These are phyloP conservation scores for Epichloe coenophiala DNA, from an alignment of 2,329 filamentous ascomycete genomes.

Conservation along the genomic window DNA sequence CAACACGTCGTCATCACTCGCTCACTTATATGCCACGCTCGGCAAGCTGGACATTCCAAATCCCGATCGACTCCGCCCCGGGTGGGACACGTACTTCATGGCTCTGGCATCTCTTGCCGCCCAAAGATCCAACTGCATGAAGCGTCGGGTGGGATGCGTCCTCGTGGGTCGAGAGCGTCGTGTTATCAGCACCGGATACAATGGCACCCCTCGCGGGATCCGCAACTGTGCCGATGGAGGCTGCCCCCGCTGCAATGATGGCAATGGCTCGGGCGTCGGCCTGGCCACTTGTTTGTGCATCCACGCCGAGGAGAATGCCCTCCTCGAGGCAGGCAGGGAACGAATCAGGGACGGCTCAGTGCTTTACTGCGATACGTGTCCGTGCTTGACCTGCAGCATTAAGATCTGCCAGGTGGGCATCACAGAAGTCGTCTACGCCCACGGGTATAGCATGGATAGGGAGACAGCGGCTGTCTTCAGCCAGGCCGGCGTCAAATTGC, in stretches of 20 bases:
- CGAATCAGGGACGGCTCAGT: slow-evolving; percentile 70
- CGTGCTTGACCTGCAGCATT: slow-evolving; percentile 93
- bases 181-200: slow-evolving; percentile 93
- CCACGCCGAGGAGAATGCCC: slow-evolving; percentile 96
- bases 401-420: slow-evolving; percentile 98
- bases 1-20: slow-evolving; percentile 64
- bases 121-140: slow-evolving; percentile 94
- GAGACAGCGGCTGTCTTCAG: slow-evolving; percentile 71
- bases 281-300: slow-evolving; percentile 86
- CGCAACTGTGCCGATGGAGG: slow-evolving; percentile 88
- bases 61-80: slow-evolving; percentile 66
- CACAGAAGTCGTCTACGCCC: slow-evolving; percentile 84
- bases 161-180: slow-evolving; percentile 67
- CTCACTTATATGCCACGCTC: slow-evolving; percentile 60
- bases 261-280: slow-evolving; percentile 52
- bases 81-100: slow-evolving; percentile 99
- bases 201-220: slow-evolving; percentile 84
- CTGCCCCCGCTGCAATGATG: slow-evolving; percentile 75
- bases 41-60: slow-evolving; percentile 64
- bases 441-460: slow-evolving; percentile 88
- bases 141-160: slow-evolving; percentile 87
- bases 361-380: slow-evolving; percentile 92
- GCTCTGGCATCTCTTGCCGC: slow-evolving; percentile 83
- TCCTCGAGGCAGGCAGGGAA: slow-evolving; percentile 87
- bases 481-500: slow-evolving; percentile 68